These are phyloP conservation scores for Neonothopanus nambi DNA, from an alignment of 1,284 basidiomycete species.

Conservation along the genomic window DNA sequence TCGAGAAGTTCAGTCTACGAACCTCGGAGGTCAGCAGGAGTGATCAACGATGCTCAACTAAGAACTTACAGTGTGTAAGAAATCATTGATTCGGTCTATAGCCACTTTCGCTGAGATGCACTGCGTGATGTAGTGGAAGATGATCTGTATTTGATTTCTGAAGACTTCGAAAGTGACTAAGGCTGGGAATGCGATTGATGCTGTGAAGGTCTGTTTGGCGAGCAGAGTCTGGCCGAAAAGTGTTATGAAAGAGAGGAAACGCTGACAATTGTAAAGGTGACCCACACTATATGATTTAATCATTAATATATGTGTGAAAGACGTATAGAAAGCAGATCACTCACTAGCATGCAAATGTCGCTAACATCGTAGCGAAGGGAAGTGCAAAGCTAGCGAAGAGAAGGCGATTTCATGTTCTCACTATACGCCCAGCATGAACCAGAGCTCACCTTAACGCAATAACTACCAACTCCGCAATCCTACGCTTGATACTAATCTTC, in stretches of 20 bases:
- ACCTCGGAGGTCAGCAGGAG: neutral
- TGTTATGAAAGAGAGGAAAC: constrained; percentile 29
- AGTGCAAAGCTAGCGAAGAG: constrained; percentile 40
- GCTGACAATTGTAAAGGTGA: neutral
- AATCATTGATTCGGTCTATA: constrained; percentile 44
- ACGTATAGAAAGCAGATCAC: neutral
- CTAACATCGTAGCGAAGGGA: constrained; percentile 54
- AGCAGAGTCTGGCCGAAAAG: constrained; percentile 37
- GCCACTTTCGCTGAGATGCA: constrained; percentile 35
- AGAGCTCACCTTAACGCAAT: constrained; percentile 5
- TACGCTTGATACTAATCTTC: constrained; percentile 41
- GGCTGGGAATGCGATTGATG: constrained; percentile 16
- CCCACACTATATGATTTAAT: neutral
- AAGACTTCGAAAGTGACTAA: constrained; percentile 25
- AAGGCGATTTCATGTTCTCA: neutral
- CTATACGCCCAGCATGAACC: neutral
- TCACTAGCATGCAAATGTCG: constrained; percentile 46
- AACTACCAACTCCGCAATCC: constrained; percentile 35
- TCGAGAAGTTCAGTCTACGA: constrained; percentile 53
- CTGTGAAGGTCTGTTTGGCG: constrained; percentile 28
- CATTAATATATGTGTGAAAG: neutral
- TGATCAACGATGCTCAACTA: constrained; percentile 13
- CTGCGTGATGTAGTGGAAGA: constrained; percentile 23
- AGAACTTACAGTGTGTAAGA: constrained; percentile 36
- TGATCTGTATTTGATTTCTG: constrained; percentile 5